phyloP scores from a whole-genome alignment of 2,329 filamentous ascomycete species.

The Aspergillus fijiensis region DNA sequence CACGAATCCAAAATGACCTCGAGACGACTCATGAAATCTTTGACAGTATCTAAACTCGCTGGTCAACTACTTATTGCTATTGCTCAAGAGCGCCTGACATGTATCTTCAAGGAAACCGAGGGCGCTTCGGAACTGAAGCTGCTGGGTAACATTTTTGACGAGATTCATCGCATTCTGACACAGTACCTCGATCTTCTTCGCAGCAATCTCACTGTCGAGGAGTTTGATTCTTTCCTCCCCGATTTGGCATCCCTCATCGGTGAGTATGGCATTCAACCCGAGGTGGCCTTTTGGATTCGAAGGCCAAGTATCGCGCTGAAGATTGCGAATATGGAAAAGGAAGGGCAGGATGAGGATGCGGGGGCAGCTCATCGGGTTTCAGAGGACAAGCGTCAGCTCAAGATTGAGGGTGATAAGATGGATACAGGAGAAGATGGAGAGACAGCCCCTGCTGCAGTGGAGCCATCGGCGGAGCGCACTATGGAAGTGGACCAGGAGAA shows the following conservation, averaged over 20 bases:
- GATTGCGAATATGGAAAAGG: conserved; percentile 49
- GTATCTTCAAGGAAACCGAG: conserved; percentile 69
- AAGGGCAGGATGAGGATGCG: conserved; percentile 29
- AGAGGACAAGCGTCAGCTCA: conserved; percentile 21
- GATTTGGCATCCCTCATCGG: conserved; percentile 70
- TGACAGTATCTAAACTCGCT: conserved; percentile 75
- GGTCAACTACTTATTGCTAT: conserved; percentile 84
- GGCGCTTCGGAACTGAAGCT: conserved; percentile 79
- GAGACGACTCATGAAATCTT: conserved; percentile 73
- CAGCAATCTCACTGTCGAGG: conserved; percentile 69
- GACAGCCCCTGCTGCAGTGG: conserved; percentile 18
- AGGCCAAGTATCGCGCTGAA: conserved; percentile 70
- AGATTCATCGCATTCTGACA: conserved; percentile 78
- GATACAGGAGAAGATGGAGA: conserved; percentile 35
- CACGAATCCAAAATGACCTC: conserved; percentile 73
- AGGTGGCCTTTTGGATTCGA: conserved; percentile 80
- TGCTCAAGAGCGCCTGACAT: conserved; percentile 85
- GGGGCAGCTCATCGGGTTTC: conserved; percentile 19
- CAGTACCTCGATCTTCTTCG: conserved; percentile 89
- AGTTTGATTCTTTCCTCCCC: conserved; percentile 79
- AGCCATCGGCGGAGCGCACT: conserved; percentile 20
- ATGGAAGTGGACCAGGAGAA: conserved; percentile 40
- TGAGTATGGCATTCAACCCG: conserved; percentile 76
- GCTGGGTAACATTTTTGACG: conserved; percentile 82
- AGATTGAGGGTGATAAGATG: conserved; percentile 27